phyloP scores from a whole-genome alignment of 2,329 filamentous ascomycete genomes.

The Claviceps monticola region DNA sequence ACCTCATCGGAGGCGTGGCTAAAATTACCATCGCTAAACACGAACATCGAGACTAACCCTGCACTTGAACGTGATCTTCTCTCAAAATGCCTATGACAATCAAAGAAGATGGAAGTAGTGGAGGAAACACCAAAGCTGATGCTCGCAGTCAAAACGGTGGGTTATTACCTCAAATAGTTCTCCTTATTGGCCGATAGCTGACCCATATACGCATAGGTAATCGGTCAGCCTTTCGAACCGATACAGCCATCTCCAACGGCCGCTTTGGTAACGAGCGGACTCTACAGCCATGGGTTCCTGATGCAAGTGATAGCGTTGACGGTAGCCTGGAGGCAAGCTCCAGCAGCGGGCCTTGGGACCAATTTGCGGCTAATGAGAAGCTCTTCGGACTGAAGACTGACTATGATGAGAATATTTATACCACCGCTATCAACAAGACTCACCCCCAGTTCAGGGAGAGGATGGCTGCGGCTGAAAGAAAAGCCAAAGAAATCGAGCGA shows the following conservation, averaged over 20 bases:
- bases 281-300: slow-evolving; percentile 71
- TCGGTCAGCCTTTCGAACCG: slow-evolving; percentile 63
- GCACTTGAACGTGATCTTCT: slow-evolving; percentile 11
- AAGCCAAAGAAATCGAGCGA: slow-evolving; percentile 80
- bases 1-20: slow-evolving; percentile 3
- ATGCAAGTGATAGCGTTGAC: slow-evolving; percentile 45
- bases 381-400: slow-evolving; percentile 79
- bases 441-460: slow-evolving; percentile 71
- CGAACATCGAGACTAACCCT: slow-evolving; percentile 9
- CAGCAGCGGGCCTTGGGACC: slow-evolving; percentile 60
- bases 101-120: slow-evolving; percentile 23
- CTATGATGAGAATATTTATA: slow-evolving; percentile 92
- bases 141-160: slow-evolving; percentile 24
- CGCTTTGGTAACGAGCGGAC: slow-evolving; percentile 56
- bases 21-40: not conserved
- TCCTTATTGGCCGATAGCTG: not conserved
- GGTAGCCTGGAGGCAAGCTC: slow-evolving; percentile 53
- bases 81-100: slow-evolving; percentile 24
- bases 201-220: slow-evolving; percentile 35
- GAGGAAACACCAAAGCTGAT: slow-evolving; percentile 16
- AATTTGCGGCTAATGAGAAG: slow-evolving; percentile 80
- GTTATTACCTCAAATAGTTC: slow-evolving; percentile 2
- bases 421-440: slow-evolving; percentile 72
- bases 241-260: slow-evolving; percentile 72
- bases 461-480: slow-evolving; percentile 64